Evolutionary conservation across 73 alveolate genomes (phyloP).

Genomic region (Durusdinium trenchii): DNA sequence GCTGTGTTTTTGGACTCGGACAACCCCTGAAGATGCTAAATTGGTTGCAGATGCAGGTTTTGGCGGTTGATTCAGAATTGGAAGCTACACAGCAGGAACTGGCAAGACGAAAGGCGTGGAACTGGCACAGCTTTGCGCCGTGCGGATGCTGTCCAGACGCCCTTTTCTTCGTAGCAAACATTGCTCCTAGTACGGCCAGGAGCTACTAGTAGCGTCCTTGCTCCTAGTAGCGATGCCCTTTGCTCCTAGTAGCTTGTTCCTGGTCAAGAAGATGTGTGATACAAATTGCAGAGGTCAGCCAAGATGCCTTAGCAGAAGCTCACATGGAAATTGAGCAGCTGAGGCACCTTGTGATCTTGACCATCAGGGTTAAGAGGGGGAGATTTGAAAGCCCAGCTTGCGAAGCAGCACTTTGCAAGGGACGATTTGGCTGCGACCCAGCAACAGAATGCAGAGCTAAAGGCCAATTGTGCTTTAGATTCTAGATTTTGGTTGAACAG

Average conservation of each 20-base stretch:
- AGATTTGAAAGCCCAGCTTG: not conserved
- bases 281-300: not conserved
- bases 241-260: no score
- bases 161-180: no score
- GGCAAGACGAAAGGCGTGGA: slow-evolving; percentile 26
- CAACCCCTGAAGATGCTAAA: not conserved
- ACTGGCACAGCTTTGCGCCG: no score
- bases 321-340: slow-evolving; percentile 38
- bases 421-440: slow-evolving; percentile 41
- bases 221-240: no score
- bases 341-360: not conserved
- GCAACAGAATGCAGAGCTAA: slow-evolving; percentile 66
- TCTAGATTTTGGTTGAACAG: not conserved
- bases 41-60: not conserved
- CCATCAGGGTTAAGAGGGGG: not conserved
- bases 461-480: not conserved
- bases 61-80: slow-evolving; percentile 37
- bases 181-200: no score
- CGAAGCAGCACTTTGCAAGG: not conserved
- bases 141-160: no score
- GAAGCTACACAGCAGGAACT: slow-evolving; percentile 31
- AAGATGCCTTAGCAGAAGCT: slow-evolving; percentile 37
- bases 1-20: not conserved
- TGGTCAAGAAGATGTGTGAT: no score
- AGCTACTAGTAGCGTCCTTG: no score